Base-by-base conservation (phyloP, 495 filamentous ascomycete species). In the Aspergillus nidulans region DNA sequence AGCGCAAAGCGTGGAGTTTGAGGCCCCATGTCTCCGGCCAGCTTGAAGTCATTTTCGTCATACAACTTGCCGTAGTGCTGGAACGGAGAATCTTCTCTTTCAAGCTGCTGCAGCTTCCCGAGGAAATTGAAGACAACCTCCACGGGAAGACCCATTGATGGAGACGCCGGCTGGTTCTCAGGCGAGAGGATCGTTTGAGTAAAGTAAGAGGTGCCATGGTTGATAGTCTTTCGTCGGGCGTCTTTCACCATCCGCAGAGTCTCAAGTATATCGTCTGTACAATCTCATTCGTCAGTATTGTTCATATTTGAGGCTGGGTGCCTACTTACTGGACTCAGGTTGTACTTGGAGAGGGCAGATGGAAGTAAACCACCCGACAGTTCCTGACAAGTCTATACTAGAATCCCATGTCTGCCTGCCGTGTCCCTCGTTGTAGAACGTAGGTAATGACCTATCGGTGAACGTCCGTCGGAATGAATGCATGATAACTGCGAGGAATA, bases 121-220 rank as follows among this genome's bases (percentile, higher is more conserved):
- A 83, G 75, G 59, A 88, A 88, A 56, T 85, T 88, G 65, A 89
- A 86, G 4, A 85, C n/a, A 32, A 89, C 78, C 69, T 90, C 87
- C 41, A 88, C 69, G 1, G 85, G 85, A 62, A 78, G 77, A 20
- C 66, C 62, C 26, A 81, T 80, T 10, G 68, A 66, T 23, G 71
- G 53, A 41, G 72, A 74, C 6, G n/a, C 65, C 52, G 13, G 72
- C 69, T 12, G 68, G 13, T 67, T 69, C 30, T 77, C 74, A 9
- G 75, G 59, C 9, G 76, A 68, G 20, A 83, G 72, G 24, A 84
- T 71, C 13, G 75, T 77, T 43, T 71, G 71, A 0, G 79, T 72
- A 43, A 81, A 81, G 64, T 77, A 78, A 16, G 69, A 60, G 24
- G 71, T 64, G 13, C 73, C 76, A 52, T 71, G 71, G 26, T 68